Percentiles rank a stretch among this genome's conserved stretches.
Evolutionary conservation across 2,329 filamentous ascomycete species (phyloP).

Genomic region (Corniculantispora saksenae): DNA sequence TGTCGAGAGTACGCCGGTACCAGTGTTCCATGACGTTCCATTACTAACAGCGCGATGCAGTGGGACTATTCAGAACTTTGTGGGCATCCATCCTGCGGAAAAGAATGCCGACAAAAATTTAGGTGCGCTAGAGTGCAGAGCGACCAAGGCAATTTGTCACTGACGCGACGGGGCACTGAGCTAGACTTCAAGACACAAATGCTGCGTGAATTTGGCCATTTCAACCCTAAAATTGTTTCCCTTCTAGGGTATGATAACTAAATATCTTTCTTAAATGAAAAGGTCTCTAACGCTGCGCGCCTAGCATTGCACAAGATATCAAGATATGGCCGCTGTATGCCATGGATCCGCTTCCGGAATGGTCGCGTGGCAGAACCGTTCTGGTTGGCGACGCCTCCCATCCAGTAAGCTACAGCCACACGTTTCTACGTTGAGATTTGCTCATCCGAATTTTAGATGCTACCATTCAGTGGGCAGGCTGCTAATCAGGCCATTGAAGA

Average conservation of each 20-base stretch:
- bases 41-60: not conserved
- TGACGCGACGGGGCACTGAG: not conserved
- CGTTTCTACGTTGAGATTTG: not conserved
- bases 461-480: constrained; percentile 20
- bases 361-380: constrained; percentile 15
- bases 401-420: constrained; percentile 2
- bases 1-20: constrained; percentile 13
- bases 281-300: not conserved
- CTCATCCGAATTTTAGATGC: constrained; percentile 10
- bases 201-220: constrained; percentile 17
- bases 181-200: constrained; percentile 10
- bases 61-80: constrained; percentile 19
- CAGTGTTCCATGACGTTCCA: not conserved
- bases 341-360: constrained; percentile 12
- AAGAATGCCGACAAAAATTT: not conserved
- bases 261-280: too few species aligned
- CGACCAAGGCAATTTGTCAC: not conserved
- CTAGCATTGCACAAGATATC: constrained; percentile 2
- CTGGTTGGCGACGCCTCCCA: constrained; percentile 20
- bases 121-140: not conserved
- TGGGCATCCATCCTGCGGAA: constrained; percentile 9
- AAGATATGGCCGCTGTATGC: constrained; percentile 18
- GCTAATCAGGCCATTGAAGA: constrained; percentile 20
- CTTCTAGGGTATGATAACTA: constrained; percentile 12
- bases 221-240: not conserved